phyloP scores from a whole-genome alignment of 164 flowering plant genomes.

The Tetrastigma voinierianum region DNA sequence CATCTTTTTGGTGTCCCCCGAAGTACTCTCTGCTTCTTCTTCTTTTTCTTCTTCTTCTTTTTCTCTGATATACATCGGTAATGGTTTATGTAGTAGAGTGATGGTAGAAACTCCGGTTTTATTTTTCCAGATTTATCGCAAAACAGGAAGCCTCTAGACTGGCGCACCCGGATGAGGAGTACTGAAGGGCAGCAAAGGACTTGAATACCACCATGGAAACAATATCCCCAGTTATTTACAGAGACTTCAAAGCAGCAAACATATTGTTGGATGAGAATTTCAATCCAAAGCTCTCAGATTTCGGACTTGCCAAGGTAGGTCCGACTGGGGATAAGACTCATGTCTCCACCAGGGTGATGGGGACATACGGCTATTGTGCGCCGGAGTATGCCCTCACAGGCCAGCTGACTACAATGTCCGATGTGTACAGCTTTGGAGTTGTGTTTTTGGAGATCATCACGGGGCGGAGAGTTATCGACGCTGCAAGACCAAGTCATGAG shows the following conservation, averaged over 20 bases:
- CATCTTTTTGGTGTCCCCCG: conserved; percentile 58
- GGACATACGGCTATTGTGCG: conserved; percentile 91
- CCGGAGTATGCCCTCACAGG: conserved; percentile 89
- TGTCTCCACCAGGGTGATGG: conserved; percentile 89
- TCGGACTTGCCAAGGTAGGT: conserved; percentile 87
- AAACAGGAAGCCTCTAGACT: conserved; percentile 51
- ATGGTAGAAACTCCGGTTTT: neutral
- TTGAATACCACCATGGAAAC: conserved; percentile 77
- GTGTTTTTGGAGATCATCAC: conserved; percentile 89
- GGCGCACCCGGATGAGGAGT: conserved; percentile 77
- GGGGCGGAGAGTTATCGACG: conserved; percentile 79
- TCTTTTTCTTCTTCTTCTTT: too few species aligned
- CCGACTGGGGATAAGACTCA: conserved; percentile 74
- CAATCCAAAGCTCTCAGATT: conserved; percentile 83
- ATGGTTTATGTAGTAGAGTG: neutral
- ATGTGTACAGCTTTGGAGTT: conserved; percentile 91
- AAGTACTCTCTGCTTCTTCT: neutral
- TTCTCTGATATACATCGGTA: neutral
- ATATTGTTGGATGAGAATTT: conserved; percentile 59
- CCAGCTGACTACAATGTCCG: conserved; percentile 72
- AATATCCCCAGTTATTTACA: conserved; percentile 76
- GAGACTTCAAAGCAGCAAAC: conserved; percentile 86
- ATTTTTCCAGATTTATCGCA: conserved; percentile 55
- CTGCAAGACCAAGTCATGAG: conserved; percentile 60
- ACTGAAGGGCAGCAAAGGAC: conserved; percentile 90